A percentile compares a stretch with the other conserved stretches of the same genome.
phyloP scores from a whole-genome alignment of 2,329 filamentous ascomycete genomes.

The Fusarium ramigenum region DNA sequence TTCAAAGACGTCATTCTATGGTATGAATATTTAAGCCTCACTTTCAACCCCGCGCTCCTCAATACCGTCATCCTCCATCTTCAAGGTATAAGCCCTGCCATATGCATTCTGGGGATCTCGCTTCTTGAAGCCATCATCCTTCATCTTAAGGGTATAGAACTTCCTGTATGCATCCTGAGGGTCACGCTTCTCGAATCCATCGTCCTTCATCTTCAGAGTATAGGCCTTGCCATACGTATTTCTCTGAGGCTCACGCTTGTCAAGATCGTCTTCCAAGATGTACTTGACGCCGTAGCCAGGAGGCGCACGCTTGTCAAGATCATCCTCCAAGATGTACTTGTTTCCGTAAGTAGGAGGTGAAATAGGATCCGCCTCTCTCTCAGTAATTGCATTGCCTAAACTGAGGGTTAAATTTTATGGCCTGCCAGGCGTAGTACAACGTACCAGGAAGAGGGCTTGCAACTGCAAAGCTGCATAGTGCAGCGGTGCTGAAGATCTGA shows the following conservation, averaged over 20 bases:
- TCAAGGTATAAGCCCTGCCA: neutral
- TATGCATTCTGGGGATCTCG: neutral
- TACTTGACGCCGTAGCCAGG: neutral
- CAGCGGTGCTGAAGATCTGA: neutral
- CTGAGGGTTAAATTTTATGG: rapidly evolving
- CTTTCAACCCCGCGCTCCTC: neutral
- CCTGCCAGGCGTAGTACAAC: rapidly evolving
- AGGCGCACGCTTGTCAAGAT: neutral
- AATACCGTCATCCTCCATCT: neutral
- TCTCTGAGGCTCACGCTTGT: neutral
- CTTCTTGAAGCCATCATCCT: neutral
- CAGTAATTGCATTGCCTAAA: neutral
- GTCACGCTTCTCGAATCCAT: neutral
- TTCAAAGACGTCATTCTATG: neutral
- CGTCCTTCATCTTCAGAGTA: neutral
- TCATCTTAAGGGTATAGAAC: neutral
- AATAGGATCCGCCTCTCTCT: neutral
- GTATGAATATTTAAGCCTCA: neutral
- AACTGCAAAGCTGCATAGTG: neutral
- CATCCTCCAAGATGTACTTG: neutral
- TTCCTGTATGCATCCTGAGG: neutral
- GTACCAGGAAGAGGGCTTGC: neutral
- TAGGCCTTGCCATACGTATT: neutral
- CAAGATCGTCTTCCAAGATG: neutral
- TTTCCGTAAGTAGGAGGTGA: neutral